Base-by-base conservation (phyloP, 2,329 filamentous ascomycete genomes). In the Colletotrichum tamarilloi region DNA sequence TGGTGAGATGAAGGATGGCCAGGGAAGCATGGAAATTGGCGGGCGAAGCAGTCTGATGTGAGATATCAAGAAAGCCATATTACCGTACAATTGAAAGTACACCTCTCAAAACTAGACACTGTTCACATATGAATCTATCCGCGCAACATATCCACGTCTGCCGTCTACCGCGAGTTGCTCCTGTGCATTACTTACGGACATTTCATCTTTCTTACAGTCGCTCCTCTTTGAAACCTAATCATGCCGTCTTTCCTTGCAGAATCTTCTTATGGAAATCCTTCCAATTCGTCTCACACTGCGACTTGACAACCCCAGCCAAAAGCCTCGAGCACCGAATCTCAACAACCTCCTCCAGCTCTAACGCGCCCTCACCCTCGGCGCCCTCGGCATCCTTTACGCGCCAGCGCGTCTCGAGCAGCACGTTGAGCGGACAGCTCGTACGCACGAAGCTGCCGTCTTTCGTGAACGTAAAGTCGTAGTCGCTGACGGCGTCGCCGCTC, bases 1-100 rank as follows among this genome's bases (percentile, higher is more conserved):
- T 82, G 97, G 97, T 8, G 95, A 98, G 85, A 95, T 99, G 94
- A 94, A 92, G 73, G 96, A 93, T 82, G 97, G 97, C 1, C 94
- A 98, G 83, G 95, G 94, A 0, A 94, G 93, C 69, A 97, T 92
- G 82, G 97, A 98, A 83, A 91, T 99, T 84, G 97, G 97, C 8
- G 97, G 95, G 16, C 88, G 97, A 80, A 96, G 93, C 78, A 98
- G 95, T 84, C 86, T 99, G 83, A 98, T 98, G 97, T 98, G 84
- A 79, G 66, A 19, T 24, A 2, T 46, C 5, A 16, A 19, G 16
- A 16, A 22, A 32, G 6, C 16, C 22, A 58, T 16, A 35, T 28
- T 8, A 28, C 38, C 35, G 24, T 62, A 57, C 42, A 24, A 30
- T 32, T 11, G 49, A 53, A 12, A 35, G 8, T 24, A 22, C 46